Conservation (phyloP, 176 grass and related monocot genomes). For the Puya raimondii region DNA sequence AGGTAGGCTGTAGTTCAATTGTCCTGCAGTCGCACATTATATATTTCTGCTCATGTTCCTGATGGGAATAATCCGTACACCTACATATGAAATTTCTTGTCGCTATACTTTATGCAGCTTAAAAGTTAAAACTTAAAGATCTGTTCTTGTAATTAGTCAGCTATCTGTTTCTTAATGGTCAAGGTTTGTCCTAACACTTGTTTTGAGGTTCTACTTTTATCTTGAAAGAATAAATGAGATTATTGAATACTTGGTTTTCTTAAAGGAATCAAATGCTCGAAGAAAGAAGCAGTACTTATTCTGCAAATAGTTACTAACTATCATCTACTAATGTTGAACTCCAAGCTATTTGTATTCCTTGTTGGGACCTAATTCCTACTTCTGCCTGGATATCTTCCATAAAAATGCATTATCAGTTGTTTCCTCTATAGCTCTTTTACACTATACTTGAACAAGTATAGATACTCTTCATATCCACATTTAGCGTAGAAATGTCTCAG, state of each 20-base stretch:
- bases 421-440: too few species aligned
- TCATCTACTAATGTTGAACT: too few species aligned
- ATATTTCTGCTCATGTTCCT: background rate
- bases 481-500: background rate
- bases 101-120: too few species aligned
- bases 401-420: too few species aligned
- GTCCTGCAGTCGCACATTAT: background rate
- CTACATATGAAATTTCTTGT: background rate
- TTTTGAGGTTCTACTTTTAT: background rate
- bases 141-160: background rate
- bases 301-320: too few species aligned
- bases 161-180: background rate
- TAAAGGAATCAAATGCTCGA: too few species aligned
- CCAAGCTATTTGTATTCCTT: too few species aligned
- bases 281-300: too few species aligned
- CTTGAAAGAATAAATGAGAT: background rate
- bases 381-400: too few species aligned
- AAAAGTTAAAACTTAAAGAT: background rate
- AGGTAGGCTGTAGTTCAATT: constrained; percentile 25
- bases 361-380: too few species aligned
- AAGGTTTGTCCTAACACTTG: background rate
- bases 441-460: background rate
- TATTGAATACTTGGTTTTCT: too few species aligned
- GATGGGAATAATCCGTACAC: background rate
- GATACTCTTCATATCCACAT: background rate